Percentiles rank a stretch among this genome's conserved stretches.
Conservation (phyloP, 1,284 basidiomycete genomes). For the Leccinum solheimii region DNA sequence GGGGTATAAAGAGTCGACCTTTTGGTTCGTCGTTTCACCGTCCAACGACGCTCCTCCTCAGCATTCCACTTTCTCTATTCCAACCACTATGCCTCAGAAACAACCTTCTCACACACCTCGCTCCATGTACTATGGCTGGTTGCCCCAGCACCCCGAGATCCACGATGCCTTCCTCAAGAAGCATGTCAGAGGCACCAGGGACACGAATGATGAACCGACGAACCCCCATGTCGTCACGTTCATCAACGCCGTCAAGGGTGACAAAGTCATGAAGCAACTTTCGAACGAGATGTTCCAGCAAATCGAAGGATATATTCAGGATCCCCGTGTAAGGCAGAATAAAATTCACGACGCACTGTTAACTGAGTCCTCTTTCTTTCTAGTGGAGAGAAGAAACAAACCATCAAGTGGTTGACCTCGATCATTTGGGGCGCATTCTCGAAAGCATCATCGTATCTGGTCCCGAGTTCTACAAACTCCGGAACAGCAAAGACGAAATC, state of each 20-base stretch:
- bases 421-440: constrained; percentile 10
- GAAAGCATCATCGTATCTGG: constrained; percentile 9
- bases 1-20: not conserved
- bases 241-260: not conserved
- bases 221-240: not conserved
- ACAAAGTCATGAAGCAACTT: not conserved
- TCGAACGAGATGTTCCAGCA: constrained; percentile 14
- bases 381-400: not conserved
- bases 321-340: not conserved
- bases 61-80: not conserved
- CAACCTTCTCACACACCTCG: not conserved
- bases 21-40: not conserved
- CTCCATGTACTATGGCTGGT: constrained; percentile 1
- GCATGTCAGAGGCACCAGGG: not conserved
- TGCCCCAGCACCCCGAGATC: not conserved
- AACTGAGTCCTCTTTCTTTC: not conserved
- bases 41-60: not conserved
- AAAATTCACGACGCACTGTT: not conserved
- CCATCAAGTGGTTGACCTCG: not conserved
- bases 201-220: not conserved
- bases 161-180: not conserved
- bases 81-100: not conserved
- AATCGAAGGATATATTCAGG: not conserved
- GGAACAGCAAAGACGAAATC: not conserved
- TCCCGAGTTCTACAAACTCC: constrained; percentile 10